Evolutionary conservation across 2,329 filamentous ascomycete species (phyloP).

Genomic region (Tolypocladium inflatum): DNA sequence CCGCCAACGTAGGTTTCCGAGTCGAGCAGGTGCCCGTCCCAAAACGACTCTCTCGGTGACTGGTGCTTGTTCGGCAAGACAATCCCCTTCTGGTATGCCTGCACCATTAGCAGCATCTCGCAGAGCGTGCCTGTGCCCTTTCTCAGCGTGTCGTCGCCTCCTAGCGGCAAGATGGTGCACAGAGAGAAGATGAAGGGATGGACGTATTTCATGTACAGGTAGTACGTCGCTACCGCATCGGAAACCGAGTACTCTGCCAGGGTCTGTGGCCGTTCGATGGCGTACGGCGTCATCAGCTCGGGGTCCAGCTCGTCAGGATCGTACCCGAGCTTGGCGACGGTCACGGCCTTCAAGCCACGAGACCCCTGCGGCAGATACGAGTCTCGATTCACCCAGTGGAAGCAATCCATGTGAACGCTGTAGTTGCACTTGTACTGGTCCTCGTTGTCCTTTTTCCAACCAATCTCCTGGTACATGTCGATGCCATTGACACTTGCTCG

Average conservation of each 20-base stretch:
- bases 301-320: conserved; percentile 97
- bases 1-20: conserved; percentile 98
- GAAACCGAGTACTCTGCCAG: conserved; percentile 97
- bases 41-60: conserved; percentile 84
- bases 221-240: conserved; percentile 97
- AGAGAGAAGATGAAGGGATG: conserved; percentile 98
- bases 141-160: conserved; percentile 82
- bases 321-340: conserved; percentile 94
- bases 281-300: conserved; percentile 92
- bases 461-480: conserved; percentile 98
- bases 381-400: conserved; percentile 97
- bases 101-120: conserved; percentile 98
- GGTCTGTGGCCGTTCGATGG: conserved; percentile 82
- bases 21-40: conserved; percentile 91
- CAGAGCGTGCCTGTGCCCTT: conserved; percentile 98
- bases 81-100: conserved; percentile 87
- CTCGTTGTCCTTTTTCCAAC: conserved; percentile 89
- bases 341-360: conserved; percentile 93
- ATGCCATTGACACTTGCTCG: conserved; percentile 89
- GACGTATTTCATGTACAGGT: conserved; percentile 99
- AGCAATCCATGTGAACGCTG: conserved; percentile 98
- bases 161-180: conserved; percentile 90
- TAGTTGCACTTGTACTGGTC: conserved; percentile 96
- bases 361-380: conserved; percentile 96
- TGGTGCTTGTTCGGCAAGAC: conserved; percentile 94